These are phyloP conservation scores for Lichtheimia ramosa DNA, from an alignment of 371 early-diverging fungal genomes.

Conservation along the genomic window DNA sequence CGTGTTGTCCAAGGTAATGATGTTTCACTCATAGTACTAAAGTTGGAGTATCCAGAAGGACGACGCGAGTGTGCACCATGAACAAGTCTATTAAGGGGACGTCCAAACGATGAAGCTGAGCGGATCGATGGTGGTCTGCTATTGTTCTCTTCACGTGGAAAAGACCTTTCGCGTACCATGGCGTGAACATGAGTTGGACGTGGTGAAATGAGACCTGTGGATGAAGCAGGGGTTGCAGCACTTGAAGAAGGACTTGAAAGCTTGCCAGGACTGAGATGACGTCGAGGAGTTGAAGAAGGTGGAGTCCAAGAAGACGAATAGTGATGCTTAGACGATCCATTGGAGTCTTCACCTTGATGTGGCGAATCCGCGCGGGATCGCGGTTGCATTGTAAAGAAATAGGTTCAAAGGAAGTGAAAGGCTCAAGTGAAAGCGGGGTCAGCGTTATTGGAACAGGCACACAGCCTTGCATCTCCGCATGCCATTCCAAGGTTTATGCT, in stretches of 20 bases:
- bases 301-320: not conserved
- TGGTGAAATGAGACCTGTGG: slow-evolving; percentile 9
- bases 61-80: slow-evolving; percentile 43
- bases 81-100: slow-evolving; percentile 24
- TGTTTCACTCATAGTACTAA: slow-evolving; percentile 63
- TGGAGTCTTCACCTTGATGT: not conserved
- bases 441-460: too few species aligned
- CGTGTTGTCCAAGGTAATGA: slow-evolving; percentile 64
- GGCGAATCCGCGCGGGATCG: not conserved
- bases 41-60: slow-evolving; percentile 57
- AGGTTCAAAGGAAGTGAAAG: too few species aligned
- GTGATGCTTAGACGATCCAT: not conserved
- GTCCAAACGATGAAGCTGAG: slow-evolving; percentile 41
- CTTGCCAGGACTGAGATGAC: slow-evolving; percentile 10
- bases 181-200: slow-evolving; percentile 7
- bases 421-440: too few species aligned
- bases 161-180: slow-evolving; percentile 37
- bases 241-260: not conserved
- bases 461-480: too few species aligned
- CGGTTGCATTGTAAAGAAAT: slow-evolving; percentile 1
- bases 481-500: too few species aligned
- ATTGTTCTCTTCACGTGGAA: slow-evolving; percentile 33
- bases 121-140: slow-evolving; percentile 43
- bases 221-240: not conserved
- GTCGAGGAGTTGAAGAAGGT: not conserved